These are phyloP conservation scores for Acer yangbiense DNA, from an alignment of 345 rosid genomes.

Conservation along the genomic window DNA sequence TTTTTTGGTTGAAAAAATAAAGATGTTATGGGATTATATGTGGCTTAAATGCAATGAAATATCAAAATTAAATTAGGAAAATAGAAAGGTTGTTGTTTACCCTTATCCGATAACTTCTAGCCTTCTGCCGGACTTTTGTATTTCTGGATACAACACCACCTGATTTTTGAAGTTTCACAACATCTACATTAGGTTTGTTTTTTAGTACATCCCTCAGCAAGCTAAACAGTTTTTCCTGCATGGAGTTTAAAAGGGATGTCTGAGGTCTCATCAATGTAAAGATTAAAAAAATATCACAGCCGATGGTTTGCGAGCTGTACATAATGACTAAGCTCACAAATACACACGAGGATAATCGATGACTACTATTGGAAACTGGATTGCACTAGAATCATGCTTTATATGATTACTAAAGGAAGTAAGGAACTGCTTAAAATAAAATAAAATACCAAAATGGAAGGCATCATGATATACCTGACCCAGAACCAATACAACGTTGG, in stretches of 20 bases:
- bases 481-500: conserved; percentile 83
- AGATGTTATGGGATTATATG: background rate
- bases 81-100: conserved; percentile 36
- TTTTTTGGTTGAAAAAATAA: background rate
- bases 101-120: conserved; percentile 67
- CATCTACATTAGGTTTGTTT: conserved; percentile 71
- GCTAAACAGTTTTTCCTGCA: conserved; percentile 94
- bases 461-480: conserved; percentile 58
- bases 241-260: conserved; percentile 8
- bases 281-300: background rate
- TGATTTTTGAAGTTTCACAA: conserved; percentile 87
- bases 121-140: conserved; percentile 59
- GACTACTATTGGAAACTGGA: background rate
- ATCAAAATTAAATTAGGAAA: background rate
- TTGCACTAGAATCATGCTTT: background rate
- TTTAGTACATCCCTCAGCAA: conserved; percentile 74
- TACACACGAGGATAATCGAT: background rate
- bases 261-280: background rate
- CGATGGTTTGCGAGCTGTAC: background rate
- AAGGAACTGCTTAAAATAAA: background rate
- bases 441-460: background rate
- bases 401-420: background rate
- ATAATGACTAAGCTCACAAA: background rate
- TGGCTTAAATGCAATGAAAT: background rate
- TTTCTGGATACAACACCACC: conserved; percentile 89